Conservation (phyloP, 768 basidiomycete genomes). For the Podaxis mareebaensis region DNA sequence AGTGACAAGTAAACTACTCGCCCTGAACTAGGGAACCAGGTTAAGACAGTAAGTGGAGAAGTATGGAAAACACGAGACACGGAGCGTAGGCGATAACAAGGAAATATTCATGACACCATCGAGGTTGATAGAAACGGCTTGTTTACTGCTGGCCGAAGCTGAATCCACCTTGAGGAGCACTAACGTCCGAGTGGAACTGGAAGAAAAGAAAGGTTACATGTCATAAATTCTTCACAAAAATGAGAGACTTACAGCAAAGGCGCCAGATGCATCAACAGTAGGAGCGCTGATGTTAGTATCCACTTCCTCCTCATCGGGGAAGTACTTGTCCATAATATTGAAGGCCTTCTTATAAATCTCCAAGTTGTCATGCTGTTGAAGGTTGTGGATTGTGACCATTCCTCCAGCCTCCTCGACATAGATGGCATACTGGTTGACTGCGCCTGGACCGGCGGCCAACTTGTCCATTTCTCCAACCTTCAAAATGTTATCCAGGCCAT, state of each 20-base stretch:
- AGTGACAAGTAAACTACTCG: conserved; percentile 13
- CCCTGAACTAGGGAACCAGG: conserved; percentile 1
- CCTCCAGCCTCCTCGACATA: conserved; percentile 98
- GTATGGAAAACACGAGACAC: conserved; percentile 12
- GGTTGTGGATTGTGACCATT: conserved; percentile 98
- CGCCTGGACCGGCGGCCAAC: conserved; percentile 76
- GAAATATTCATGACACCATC: conserved; percentile 16
- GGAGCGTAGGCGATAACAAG: conserved; percentile 13
- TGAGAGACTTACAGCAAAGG: conserved; percentile 62
- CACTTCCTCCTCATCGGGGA: conserved; percentile 95
- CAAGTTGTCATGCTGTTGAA: conserved; percentile 98
- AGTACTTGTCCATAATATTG: conserved; percentile 98
- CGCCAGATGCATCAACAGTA: conserved; percentile 69
- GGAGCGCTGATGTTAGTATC: conserved; percentile 82
- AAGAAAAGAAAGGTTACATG: conserved; percentile 17
- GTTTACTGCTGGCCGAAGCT: conserved; percentile 74
- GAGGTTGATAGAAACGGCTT: neutral
- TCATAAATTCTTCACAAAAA: neutral
- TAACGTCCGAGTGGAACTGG: conserved; percentile 83
- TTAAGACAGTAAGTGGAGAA: conserved; percentile 3
- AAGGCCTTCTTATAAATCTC: conserved; percentile 99
- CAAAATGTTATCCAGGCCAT: conserved; percentile 97
- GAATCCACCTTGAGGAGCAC: conserved; percentile 94
- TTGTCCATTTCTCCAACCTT: conserved; percentile 98
- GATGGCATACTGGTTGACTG: conserved; percentile 88